Base-by-base conservation (phyloP, 257 asterid species). In the Ilex asprella region DNA sequence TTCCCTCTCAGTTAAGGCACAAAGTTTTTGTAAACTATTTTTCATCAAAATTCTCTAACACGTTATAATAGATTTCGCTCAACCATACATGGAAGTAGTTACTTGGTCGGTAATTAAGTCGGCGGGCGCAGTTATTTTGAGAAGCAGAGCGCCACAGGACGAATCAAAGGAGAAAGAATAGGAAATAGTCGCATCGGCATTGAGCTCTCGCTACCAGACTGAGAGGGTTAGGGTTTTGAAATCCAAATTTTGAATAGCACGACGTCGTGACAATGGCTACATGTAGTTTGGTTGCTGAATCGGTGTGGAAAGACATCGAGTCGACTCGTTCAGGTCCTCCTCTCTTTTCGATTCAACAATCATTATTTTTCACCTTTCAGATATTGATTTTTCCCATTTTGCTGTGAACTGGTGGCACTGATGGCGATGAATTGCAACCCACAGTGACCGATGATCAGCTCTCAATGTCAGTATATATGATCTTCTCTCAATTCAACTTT, bases 371-470 rank as follows among this genome's bases (percentile, higher is more conserved):
- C 57, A 3, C 11, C 3, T 21, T 21, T n/a, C 10, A 3, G 9
- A 7, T 14, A 53, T 21, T 7, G 15, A 7, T 21, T 44, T 63
- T 14, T 21, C 27, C 27, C 27, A 6, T 35, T 10, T 47, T 53
- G 32, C 16, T 41, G 64, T 49, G 29, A 55, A 39, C 7, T 49
- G 53, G 8, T 31, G 31, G 62, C 31, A 27, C 35, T n/a, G 58
- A 14, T 39, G 63, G 50, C 46, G 70, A 41, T 56, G 61, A n/a
- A 58, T 47, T 16, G 35, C 60, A 70, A 52, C 56, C 61, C 59
- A 30, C 95, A 92, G 99, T 87, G 69, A 87, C 75, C 58, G 86
- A 89, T 16, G 88, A 89, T 65, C 99, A 93, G 71, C 96, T 93
- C 49, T 82, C 95, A 3, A 68, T 65, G 97, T 93, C 68, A 69